Base-by-base conservation (phyloP, 805 yeast species). In the Myxozyma sirexii region DNA sequence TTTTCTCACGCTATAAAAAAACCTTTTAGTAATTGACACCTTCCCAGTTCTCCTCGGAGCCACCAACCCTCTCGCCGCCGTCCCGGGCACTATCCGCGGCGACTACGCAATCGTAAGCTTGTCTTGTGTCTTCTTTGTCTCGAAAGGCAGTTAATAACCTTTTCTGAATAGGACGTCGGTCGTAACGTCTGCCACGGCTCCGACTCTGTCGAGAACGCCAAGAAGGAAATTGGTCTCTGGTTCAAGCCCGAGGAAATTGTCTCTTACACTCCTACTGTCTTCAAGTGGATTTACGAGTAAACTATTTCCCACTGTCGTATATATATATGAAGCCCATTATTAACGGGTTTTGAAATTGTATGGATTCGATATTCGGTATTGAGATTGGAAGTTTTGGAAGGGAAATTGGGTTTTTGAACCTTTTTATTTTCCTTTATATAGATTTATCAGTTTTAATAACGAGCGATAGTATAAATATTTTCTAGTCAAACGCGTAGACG, bases 1-100 rank as follows among this genome's bases (percentile, higher is more conserved):
- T 31, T 23, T 2, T 35, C 35, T 23, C 12, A 5, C 15, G 24
- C n/a, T n/a, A n/a, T n/a, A n/a, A n/a, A n/a, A n/a, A n/a, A n/a
- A n/a, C n/a, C n/a, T n/a, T n/a, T n/a, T n/a, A n/a, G n/a, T n/a
- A n/a, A n/a, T n/a, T n/a, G n/a, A n/a, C n/a, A n/a, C n/a, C n/a
- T 17, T n/a, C 23, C 21, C 24, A 61, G 63, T 83, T 73, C 86
- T 94, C 77, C 86, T 94, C 74, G 99, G 99, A 81, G 98, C 99
- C 72, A 94, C 99, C 79, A 93, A 94, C 89, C 99, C 99, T 77
- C 83, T 87, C 77, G 86, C 84, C 72, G 89, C 97, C 72, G 93
- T 96, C 70, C 98, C 98, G 79, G 99, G 99, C 79, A 94, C 99
- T 80, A 94, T 94, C 84, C 91, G 99, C 84, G 98, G 97, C 78